Conservation (phyloP, 345 rosid genomes). For the Boechera divaricarpa region DNA sequence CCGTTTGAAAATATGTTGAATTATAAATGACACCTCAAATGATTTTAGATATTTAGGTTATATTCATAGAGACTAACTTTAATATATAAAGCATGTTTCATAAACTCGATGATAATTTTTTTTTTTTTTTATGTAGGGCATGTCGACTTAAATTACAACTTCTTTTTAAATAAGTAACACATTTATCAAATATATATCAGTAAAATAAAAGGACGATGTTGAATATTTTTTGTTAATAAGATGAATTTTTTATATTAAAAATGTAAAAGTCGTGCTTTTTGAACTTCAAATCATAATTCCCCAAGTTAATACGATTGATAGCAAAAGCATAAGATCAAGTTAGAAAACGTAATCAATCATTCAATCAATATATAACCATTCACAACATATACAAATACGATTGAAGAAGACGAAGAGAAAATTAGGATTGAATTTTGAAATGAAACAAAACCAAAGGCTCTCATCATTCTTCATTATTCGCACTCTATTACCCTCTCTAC, state of each 20-base stretch:
- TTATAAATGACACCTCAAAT: not conserved
- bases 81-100: not conserved
- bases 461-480: conserved; percentile 46
- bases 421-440: conserved; percentile 28
- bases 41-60: not conserved
- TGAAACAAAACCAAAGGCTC: conserved; percentile 32
- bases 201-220: too few relatives aligned
- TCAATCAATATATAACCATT: too few relatives aligned
- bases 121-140: not conserved
- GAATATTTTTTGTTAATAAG: too few relatives aligned
- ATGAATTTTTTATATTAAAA: too few relatives aligned
- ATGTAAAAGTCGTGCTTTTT: too few relatives aligned
- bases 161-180: not conserved
- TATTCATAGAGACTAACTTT: not conserved
- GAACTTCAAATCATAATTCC: too few relatives aligned
- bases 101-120: not conserved
- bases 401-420: conserved; percentile 5
- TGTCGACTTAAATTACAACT: not conserved
- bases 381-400: too few relatives aligned
- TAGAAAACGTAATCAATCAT: too few relatives aligned
- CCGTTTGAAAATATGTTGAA: not conserved
- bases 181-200: too few relatives aligned
- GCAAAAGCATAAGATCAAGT: too few relatives aligned
- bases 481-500: conserved; percentile 44
- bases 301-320: too few relatives aligned